Percentiles rank a stretch among this genome's conserved stretches.
Evolutionary conservation across 139 green algal species (phyloP).

Genomic region (Closterium sp.): DNA sequence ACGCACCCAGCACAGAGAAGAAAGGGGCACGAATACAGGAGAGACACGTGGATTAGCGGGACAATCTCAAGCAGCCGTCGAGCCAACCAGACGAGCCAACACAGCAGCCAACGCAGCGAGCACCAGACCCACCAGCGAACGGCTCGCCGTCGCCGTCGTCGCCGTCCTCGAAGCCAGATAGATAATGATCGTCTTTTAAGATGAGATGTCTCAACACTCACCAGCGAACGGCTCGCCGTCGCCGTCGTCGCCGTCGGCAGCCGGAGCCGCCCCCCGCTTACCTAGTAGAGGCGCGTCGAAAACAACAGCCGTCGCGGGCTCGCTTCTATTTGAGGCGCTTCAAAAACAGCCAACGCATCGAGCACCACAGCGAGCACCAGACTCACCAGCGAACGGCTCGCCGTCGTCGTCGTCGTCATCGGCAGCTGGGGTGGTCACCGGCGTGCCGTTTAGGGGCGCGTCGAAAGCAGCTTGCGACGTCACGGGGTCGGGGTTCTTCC

Average conservation of each 20-base stretch:
- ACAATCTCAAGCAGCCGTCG: background rate
- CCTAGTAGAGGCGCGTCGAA: no score
- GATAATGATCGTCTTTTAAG: no score
- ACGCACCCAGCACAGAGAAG: background rate
- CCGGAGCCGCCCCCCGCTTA: background rate
- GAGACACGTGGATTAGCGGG: background rate
- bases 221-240: conserved; percentile 25
- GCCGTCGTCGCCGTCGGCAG: conserved; percentile 6
- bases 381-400: background rate
- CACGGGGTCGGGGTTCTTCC: background rate
- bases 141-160: background rate
- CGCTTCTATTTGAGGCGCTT: background rate
- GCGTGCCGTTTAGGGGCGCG: no score
- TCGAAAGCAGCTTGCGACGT: background rate
- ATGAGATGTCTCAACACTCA: conserved; percentile 2
- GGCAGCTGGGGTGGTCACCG: background rate
- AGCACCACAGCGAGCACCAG: background rate
- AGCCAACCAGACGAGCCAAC: background rate
- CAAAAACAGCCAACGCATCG: background rate
- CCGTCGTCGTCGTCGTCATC: background rate
- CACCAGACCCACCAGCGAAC: no score
- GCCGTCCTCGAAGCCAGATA: background rate
- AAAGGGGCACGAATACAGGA: background rate
- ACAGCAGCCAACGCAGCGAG: background rate
- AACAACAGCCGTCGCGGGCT: no score